Conservation (phyloP, 1,139 yeast species). For the Saccharomyces hybrid region DNA sequence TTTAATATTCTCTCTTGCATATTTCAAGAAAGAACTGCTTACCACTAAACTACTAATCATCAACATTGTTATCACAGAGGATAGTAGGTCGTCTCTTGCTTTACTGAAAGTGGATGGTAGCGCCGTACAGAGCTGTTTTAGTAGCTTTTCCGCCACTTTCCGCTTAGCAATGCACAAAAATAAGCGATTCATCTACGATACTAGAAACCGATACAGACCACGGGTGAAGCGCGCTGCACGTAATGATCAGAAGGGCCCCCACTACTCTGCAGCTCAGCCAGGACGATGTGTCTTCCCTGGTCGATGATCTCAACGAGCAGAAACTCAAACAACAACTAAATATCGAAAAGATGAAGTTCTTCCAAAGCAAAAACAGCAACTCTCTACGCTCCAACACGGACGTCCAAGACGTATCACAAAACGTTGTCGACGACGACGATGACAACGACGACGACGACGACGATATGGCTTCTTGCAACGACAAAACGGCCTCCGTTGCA, state of each 20-base stretch:
- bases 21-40: no score
- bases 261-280: constrained; percentile 12
- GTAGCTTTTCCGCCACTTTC: background rate
- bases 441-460: background rate
- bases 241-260: constrained; percentile 16
- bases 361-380: background rate
- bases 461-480: background rate
- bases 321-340: constrained; percentile 6
- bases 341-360: constrained; percentile 1
- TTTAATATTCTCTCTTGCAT: no score
- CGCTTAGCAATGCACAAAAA: background rate
- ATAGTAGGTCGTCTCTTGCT: background rate
- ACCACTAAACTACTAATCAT: no score
- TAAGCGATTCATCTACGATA: background rate
- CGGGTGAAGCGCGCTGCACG: background rate
- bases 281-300: constrained; percentile 14
- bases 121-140: no score
- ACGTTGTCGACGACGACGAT: background rate
- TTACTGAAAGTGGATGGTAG: background rate
- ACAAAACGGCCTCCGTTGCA: background rate
- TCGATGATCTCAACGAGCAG: constrained; percentile 14
- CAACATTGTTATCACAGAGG: no score
- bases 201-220: background rate
- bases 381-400: background rate
- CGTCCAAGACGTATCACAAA: background rate